phyloP scores from a whole-genome alignment of 164 flowering plant species.

The Houttuynia cordata region DNA sequence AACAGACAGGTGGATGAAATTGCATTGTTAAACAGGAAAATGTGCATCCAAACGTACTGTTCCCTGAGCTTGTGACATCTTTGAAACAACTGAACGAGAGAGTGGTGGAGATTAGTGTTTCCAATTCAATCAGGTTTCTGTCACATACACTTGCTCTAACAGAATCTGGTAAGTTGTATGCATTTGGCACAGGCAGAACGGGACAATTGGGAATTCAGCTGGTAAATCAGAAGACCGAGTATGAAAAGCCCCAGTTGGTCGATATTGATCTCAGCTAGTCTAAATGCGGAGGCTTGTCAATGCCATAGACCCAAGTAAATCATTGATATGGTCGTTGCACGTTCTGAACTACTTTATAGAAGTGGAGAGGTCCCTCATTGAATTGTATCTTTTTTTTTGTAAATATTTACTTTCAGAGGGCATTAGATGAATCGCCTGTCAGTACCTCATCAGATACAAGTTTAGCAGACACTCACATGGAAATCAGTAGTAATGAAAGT shows the following conservation, averaged over 20 bases:
- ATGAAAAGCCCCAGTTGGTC: conserved; percentile 70
- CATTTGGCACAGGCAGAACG: conserved; percentile 87
- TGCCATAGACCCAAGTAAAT: neutral
- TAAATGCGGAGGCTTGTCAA: too few relatives aligned
- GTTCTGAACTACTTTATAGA: neutral
- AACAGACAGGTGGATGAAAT: too few relatives aligned
- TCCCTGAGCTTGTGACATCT: conserved; percentile 76
- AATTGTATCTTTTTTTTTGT: too few relatives aligned
- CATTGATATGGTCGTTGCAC: neutral
- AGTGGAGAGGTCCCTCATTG: too few relatives aligned
- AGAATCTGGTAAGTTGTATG: conserved; percentile 77
- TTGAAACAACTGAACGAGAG: conserved; percentile 61
- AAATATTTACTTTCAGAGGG: too few relatives aligned
- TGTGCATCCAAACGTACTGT: conserved; percentile 53
- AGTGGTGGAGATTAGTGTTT: conserved; percentile 85
- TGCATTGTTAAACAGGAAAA: conserved; percentile 35
- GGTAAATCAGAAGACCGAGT: conserved; percentile 43
- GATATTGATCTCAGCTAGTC: conserved; percentile 57
- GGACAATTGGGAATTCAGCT: conserved; percentile 87
- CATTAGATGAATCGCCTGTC: too few relatives aligned
- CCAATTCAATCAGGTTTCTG: conserved; percentile 82
- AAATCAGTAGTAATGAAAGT: too few relatives aligned
- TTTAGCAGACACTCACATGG: too few relatives aligned
- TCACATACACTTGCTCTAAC: conserved; percentile 96
- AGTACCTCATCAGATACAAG: too few relatives aligned